Conservation (phyloP, 1,284 basidiomycete genomes). For the Exobasidium rhododendri region DNA sequence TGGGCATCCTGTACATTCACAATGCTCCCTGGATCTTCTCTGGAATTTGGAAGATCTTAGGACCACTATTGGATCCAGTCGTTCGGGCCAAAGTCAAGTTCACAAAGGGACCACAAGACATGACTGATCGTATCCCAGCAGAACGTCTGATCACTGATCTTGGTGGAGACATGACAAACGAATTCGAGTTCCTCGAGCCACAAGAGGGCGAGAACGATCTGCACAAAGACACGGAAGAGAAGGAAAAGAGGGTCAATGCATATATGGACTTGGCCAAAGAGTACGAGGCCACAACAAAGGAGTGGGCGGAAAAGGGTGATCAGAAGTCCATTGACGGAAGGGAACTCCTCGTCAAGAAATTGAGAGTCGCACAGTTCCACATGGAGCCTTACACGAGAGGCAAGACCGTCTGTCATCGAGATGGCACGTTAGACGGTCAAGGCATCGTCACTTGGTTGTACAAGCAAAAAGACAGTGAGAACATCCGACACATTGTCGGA, state of each 20-base stretch:
- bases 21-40: slow-evolving; percentile 57
- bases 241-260: slow-evolving; percentile 37
- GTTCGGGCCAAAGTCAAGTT: slow-evolving; percentile 29
- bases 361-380: slow-evolving; percentile 53
- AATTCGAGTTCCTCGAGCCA: slow-evolving; percentile 37
- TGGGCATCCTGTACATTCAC: slow-evolving; percentile 54
- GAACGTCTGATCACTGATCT: slow-evolving; percentile 35
- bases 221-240: slow-evolving; percentile 43
- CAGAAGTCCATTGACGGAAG: slow-evolving; percentile 24
- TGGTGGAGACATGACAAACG: slow-evolving; percentile 32
- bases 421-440: slow-evolving; percentile 52
- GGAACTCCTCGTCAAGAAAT: slow-evolving; percentile 45
- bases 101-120: slow-evolving; percentile 46
- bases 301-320: slow-evolving; percentile 42
- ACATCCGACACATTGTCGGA: slow-evolving; percentile 43
- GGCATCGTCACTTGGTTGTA: slow-evolving; percentile 48
- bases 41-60: slow-evolving; percentile 50
- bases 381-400: slow-evolving; percentile 53
- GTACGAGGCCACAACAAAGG: slow-evolving; percentile 49
- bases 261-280: slow-evolving; percentile 46
- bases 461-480: slow-evolving; percentile 45
- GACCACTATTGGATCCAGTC: slow-evolving; percentile 43
- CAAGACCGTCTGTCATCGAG: slow-evolving; percentile 51
- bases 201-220: slow-evolving; percentile 51
- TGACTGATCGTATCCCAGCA: slow-evolving; percentile 36